Evolutionary conservation across 2,329 filamentous ascomycete species (phyloP).

Genomic region (Orbilia oligospora): DNA sequence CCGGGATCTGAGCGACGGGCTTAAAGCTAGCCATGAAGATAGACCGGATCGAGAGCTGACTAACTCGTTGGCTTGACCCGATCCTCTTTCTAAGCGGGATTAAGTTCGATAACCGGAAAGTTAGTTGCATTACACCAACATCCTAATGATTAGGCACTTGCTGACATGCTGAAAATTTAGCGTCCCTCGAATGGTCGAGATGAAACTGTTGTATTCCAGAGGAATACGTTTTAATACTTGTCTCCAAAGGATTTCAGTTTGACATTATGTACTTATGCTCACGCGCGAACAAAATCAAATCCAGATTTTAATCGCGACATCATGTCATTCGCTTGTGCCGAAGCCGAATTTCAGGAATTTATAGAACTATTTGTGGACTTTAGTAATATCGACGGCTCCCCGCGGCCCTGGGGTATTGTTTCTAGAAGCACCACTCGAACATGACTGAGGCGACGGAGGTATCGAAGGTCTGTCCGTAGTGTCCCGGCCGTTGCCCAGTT

Average conservation of each 20-base stretch:
- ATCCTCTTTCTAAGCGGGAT: constrained; percentile 49
- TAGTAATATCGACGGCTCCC: constrained; percentile 51
- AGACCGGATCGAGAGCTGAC: constrained; percentile 41
- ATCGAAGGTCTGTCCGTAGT: constrained; percentile 30
- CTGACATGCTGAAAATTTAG: constrained; percentile 49
- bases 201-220: constrained; percentile 55
- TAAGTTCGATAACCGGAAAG: constrained; percentile 23
- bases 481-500: constrained; percentile 41
- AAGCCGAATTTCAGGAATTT: constrained; percentile 54
- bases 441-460: constrained; percentile 56
- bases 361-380: constrained; percentile 44
- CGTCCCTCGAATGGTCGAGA: constrained; percentile 37
- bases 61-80: constrained; percentile 30
- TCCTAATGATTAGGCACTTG: constrained; percentile 46
- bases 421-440: constrained; percentile 47
- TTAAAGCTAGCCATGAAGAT: constrained; percentile 6
- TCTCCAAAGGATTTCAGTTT: constrained; percentile 47
- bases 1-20: constrained; percentile 20
- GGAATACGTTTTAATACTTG: constrained; percentile 25
- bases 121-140: constrained; percentile 45
- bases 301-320: constrained; percentile 36
- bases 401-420: constrained; percentile 24
- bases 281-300: constrained; percentile 11
- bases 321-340: constrained; percentile 50
- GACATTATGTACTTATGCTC: constrained; percentile 29